Percentiles rank a stretch among this genome's conserved stretches.
Evolutionary conservation across 2,329 filamentous ascomycete genomes (phyloP).

Genomic region (Ceratocystis cacaofunesta): DNA sequence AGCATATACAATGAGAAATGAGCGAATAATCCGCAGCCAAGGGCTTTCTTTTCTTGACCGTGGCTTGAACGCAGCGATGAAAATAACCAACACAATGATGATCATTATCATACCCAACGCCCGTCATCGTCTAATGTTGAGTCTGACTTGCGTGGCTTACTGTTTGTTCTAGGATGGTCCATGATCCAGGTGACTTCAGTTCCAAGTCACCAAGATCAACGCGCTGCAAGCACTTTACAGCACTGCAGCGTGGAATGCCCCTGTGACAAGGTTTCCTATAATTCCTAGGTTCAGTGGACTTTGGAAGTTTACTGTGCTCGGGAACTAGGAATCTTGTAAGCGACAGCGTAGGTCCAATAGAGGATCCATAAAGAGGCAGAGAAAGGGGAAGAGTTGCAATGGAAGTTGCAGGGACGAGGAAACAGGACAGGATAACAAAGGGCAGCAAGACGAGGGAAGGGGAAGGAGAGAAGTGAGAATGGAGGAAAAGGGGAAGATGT

Average conservation of each 20-base stretch:
- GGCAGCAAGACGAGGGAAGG: background rate
- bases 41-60: too few relatives aligned
- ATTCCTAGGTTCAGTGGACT: background rate
- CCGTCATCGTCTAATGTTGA: background rate
- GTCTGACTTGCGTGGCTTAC: background rate
- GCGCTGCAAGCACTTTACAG: conserved; percentile 1
- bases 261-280: background rate
- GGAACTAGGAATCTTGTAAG: background rate
- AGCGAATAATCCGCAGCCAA: background rate
- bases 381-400: background rate
- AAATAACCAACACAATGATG: background rate
- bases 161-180: background rate
- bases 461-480: background rate
- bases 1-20: background rate
- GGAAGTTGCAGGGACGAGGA: background rate
- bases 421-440: background rate
- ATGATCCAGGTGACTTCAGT: background rate
- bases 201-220: background rate
- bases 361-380: background rate
- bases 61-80: too few relatives aligned
- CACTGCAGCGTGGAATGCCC: background rate
- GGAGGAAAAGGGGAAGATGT: background rate
- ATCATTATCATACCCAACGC: background rate
- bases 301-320: background rate
- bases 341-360: background rate